Evolutionary conservation across 208 protist genomes (phyloP).

Genomic region (Angomonas deanei): DNA sequence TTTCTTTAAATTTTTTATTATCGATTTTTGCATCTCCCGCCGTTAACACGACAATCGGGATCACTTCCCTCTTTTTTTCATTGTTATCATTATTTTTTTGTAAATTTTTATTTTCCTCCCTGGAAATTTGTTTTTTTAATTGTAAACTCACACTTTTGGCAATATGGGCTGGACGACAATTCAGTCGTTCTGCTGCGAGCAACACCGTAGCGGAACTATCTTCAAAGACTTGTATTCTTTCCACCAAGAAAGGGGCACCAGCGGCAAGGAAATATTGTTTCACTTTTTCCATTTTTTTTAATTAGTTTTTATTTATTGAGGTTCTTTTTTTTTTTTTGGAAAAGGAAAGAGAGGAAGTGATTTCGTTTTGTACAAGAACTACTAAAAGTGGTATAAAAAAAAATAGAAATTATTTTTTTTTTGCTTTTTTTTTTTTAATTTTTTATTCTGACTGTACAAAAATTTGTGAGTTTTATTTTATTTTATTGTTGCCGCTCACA

Average conservation of each 20-base stretch:
- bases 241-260: constrained; percentile 11
- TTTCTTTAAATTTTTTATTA: constrained; percentile 37
- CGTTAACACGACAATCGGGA: constrained; percentile 36
- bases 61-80: background rate
- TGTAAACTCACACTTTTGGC: constrained; percentile 53
- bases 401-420: background rate
- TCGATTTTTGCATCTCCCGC: constrained; percentile 46
- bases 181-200: constrained; percentile 34
- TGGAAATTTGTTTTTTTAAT: constrained; percentile 23
- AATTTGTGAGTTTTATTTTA: background rate
- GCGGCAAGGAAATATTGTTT: background rate
- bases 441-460: background rate
- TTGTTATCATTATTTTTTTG: constrained; percentile 2
- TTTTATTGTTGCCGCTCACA: background rate
- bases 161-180: constrained; percentile 44
- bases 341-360: background rate
- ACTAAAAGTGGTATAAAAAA: too few relatives aligned
- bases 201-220: constrained; percentile 49
- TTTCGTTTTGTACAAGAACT: too few relatives aligned
- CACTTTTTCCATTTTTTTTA: background rate
- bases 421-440: background rate
- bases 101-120: constrained; percentile 9
- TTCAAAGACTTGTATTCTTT: constrained; percentile 38
- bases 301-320: background rate
- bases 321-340: background rate